Evolutionary conservation across 768 basidiomycete species (phyloP), one percentile per base, ranked within the genome.

Genomic region (Chalciporus chontae): DNA sequence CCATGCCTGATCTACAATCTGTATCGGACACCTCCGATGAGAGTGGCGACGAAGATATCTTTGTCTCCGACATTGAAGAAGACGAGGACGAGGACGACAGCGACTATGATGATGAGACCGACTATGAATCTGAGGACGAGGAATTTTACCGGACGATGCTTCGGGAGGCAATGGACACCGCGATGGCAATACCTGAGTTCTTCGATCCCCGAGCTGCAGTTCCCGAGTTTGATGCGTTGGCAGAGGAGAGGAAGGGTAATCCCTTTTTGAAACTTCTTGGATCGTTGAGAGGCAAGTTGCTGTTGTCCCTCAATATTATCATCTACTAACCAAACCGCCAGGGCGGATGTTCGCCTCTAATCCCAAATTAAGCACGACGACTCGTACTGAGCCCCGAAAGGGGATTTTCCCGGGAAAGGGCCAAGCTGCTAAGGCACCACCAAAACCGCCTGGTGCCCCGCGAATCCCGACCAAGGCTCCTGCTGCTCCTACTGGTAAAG

Each of bases 211-310:
- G 69, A 48, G 71, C 72, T 7, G 61, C 68, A 3, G 71, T 76
- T 4, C 71, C 80, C 45, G 72, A 77, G 43, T 74, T 76, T 41
- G 63, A 72, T 36, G 64, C 72, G 11, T 55, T 73, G 6, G 65
- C 68, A 13, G 79, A 82, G 19, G 76, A 79, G 45, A 72, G 76
- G 45, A 84, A 83, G 60, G 79, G 75, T 17, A 93, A 92, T 60
- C 86, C 88, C 0, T 90, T 93, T 65, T 64, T 91, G 58, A 90
- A 84, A 62, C 66, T 90, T 31, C 71, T 93, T 54, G 83, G 84
- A 31, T 84, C 85, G 13, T 64, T 92, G 50, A 76, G 84, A 79
- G 90, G 89, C 83, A 47, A 31, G 68, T 53, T 34, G 40, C 32
- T 39, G 13, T 36, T 5, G 8, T 5, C 0, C 15, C 40, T 24